Conservation (phyloP, 2,329 filamentous ascomycete species). For the Waltergamsia citrina region DNA sequence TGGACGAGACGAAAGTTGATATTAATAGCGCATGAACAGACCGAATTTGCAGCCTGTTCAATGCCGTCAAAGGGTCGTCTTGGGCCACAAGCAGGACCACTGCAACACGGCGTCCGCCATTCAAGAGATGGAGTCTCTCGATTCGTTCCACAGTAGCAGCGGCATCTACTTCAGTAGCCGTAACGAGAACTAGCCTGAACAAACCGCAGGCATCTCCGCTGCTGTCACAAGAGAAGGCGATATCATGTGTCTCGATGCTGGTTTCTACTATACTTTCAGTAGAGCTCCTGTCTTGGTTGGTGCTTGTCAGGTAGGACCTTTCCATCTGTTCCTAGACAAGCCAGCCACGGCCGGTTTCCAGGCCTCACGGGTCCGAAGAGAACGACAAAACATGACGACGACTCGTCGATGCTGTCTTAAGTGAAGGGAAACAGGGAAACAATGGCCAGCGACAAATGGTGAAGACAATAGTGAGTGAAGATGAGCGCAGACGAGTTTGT, state of each 20-base stretch:
- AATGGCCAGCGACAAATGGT: too few relatives aligned
- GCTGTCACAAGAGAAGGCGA: conserved; percentile 26
- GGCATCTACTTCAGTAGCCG: conserved; percentile 22
- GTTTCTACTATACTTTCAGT: conserved; percentile 28
- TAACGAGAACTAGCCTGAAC: conserved; percentile 30
- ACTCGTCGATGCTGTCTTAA: too few relatives aligned
- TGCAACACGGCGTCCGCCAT: conserved; percentile 26
- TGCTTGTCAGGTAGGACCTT: too few relatives aligned
- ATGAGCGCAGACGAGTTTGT: too few relatives aligned
- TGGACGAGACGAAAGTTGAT: neutral
- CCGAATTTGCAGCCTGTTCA: conserved; percentile 35
- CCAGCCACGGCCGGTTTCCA: conserved; percentile 22
- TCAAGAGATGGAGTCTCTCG: conserved; percentile 29
- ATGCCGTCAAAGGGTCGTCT: conserved; percentile 17
- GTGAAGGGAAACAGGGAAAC: too few relatives aligned
- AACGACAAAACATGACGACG: conserved; percentile 27
- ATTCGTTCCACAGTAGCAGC: conserved; percentile 20
- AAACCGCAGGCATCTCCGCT: conserved; percentile 2
- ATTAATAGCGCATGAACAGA: conserved; percentile 13
- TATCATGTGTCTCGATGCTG: conserved; percentile 31
- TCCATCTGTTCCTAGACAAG: conserved; percentile 10
- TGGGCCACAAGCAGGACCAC: conserved; percentile 33
- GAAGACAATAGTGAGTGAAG: too few relatives aligned
- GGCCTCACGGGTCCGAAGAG: conserved; percentile 22
- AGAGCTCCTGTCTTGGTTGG: too few relatives aligned